phyloP scores from a whole-genome alignment of 169 alveolate species.

The Plasmodium knowlesi region DNA sequence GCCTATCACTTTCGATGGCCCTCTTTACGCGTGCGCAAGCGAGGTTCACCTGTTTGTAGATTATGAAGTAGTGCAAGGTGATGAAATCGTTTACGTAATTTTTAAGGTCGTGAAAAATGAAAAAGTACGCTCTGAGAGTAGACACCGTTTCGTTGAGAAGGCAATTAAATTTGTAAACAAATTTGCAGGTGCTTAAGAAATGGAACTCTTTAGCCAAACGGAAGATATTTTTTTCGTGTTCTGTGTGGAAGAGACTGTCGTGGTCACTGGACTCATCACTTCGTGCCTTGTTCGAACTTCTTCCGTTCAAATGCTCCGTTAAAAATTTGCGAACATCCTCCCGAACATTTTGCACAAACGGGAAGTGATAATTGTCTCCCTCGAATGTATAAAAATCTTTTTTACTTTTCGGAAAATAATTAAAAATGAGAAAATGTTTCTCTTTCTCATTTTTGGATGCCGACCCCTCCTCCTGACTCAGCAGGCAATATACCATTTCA shows the following conservation, averaged over 20 bases:
- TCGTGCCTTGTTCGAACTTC: neutral
- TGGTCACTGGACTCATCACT: neutral
- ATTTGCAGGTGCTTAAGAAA: constrained; percentile 12
- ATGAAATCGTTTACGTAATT: constrained; percentile 12
- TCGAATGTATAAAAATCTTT: constrained; percentile 46
- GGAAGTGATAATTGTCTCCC: constrained; percentile 32
- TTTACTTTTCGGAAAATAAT: constrained; percentile 58
- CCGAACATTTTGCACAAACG: neutral
- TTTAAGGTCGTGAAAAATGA: constrained; percentile 49
- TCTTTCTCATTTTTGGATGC: constrained; percentile 60
- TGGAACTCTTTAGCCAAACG: constrained; percentile 14
- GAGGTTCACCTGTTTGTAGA: constrained; percentile 23
- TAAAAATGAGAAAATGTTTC: constrained; percentile 20
- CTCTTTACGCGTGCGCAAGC: neutral
- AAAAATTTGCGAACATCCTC: constrained; percentile 27
- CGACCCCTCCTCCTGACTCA: neutral
- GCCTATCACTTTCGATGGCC: neutral
- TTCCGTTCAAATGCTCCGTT: neutral
- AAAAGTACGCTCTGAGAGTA: constrained; percentile 17
- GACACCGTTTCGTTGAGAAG: constrained; percentile 27
- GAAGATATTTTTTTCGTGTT: neutral
- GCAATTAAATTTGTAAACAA: constrained; percentile 21
- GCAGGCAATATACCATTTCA: neutral
- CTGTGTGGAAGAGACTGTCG: neutral
- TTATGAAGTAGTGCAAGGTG: constrained; percentile 26